These are phyloP conservation scores for Cinnamomum chago DNA, from an alignment of 164 flowering plant species.

Conservation along the genomic window DNA sequence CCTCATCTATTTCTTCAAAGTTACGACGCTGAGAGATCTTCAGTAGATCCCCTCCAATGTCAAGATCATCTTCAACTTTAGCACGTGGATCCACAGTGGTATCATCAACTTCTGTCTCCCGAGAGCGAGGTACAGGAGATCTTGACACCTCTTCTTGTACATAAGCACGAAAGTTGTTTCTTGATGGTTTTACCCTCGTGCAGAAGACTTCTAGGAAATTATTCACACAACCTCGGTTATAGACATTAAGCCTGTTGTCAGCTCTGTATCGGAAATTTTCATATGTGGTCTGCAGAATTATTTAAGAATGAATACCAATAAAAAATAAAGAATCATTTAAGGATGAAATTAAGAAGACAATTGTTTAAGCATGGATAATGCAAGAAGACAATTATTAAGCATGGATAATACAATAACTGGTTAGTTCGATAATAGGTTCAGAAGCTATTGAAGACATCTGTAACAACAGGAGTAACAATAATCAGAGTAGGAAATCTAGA, in stretches of 20 bases:
- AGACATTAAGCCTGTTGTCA: constrained; percentile 63
- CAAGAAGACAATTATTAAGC: too few species aligned
- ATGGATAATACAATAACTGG: background rate
- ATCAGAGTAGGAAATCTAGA: background rate
- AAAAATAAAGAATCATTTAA: too few species aligned
- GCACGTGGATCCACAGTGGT: constrained; percentile 45
- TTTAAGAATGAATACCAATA: background rate
- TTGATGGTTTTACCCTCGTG: constrained; percentile 57
- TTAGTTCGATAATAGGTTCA: background rate
- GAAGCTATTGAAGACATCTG: background rate
- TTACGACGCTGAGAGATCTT: constrained; percentile 80
- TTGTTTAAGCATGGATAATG: background rate
- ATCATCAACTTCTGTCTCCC: constrained; percentile 48
- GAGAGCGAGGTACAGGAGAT: constrained; percentile 29
- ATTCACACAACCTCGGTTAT: constrained; percentile 58
- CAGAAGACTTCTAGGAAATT: constrained; percentile 84
- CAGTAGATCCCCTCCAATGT: constrained; percentile 75
- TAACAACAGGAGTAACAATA: background rate
- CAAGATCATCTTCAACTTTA: constrained; percentile 90
- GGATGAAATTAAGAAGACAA: too few species aligned
- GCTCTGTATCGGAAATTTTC: constrained; percentile 86
- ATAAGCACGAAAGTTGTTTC: constrained; percentile 73
- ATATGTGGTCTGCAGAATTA: constrained; percentile 65
- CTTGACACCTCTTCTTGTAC: constrained; percentile 47
- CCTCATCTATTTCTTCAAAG: constrained; percentile 65